Percentiles rank a stretch among this genome's conserved stretches.
These are phyloP conservation scores for Iris macrosiphon DNA, from an alignment of 106 monocot species.

Conservation along the genomic window DNA sequence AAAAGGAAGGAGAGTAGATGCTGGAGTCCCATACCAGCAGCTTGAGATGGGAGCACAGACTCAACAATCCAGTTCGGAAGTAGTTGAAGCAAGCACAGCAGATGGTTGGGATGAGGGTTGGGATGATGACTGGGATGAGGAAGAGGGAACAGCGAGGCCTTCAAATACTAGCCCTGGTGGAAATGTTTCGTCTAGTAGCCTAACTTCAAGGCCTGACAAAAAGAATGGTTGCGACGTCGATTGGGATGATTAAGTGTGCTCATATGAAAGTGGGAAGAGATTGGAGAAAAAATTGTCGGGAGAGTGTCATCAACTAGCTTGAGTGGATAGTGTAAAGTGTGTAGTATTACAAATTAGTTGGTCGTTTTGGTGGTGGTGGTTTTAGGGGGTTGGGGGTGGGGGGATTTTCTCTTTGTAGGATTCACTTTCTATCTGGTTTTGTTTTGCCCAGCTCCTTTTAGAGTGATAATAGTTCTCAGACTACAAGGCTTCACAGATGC, in stretches of 20 bases:
- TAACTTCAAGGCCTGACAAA: slow-evolving; percentile 22
- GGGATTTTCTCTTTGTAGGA: no score
- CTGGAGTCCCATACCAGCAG: slow-evolving; percentile 50
- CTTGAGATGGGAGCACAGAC: slow-evolving; percentile 48
- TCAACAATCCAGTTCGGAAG: slow-evolving; percentile 3
- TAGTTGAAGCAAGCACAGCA: neutral
- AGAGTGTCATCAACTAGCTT: neutral
- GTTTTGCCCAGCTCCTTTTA: no score
- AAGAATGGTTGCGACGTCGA: slow-evolving; percentile 58
- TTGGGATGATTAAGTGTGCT: slow-evolving; percentile 48
- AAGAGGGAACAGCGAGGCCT: slow-evolving; percentile 23
- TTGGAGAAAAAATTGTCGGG: neutral
- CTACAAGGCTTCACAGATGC: no score
- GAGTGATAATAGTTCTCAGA: no score
- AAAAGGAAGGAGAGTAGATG: slow-evolving; percentile 23
- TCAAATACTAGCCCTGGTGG: neutral
- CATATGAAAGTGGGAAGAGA: neutral
- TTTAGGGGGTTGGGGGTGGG: no score
- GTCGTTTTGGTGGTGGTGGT: no score
- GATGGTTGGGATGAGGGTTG: slow-evolving; percentile 49
- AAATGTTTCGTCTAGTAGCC: slow-evolving; percentile 23
- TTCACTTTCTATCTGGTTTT: no score
- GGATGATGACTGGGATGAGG: slow-evolving; percentile 67
- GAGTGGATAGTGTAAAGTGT: no score
- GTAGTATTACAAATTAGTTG: neutral